Evolutionary conservation across 2,329 filamentous ascomycete species (phyloP).

Genomic region (Phyllosticta citrichinensis): DNA sequence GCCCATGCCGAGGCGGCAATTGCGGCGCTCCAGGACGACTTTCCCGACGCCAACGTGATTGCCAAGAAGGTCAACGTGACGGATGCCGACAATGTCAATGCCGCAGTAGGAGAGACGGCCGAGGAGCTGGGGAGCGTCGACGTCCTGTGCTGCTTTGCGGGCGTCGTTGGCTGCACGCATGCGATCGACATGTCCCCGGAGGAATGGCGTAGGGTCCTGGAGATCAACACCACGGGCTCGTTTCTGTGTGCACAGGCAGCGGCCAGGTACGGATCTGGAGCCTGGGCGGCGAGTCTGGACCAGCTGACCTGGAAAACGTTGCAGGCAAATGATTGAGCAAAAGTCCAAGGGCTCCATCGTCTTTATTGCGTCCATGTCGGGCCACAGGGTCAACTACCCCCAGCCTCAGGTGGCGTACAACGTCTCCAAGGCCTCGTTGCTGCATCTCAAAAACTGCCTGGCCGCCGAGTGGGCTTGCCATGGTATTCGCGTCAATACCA

Average conservation of each 20-base stretch:
- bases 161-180: conserved; percentile 54
- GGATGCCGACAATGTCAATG: conserved; percentile 37
- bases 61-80: conserved; percentile 51
- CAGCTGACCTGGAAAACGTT: not conserved
- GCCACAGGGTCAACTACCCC: conserved; percentile 59
- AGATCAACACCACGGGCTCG: conserved; percentile 61
- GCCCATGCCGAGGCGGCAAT: conserved; percentile 36
- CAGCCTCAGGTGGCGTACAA: conserved; percentile 67
- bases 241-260: conserved; percentile 62
- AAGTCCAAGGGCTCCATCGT: conserved; percentile 51
- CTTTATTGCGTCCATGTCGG: conserved; percentile 59
- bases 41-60: conserved; percentile 44
- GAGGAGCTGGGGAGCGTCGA: conserved; percentile 42
- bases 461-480: conserved; percentile 64
- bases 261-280: conserved; percentile 29
- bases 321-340: conserved; percentile 42
- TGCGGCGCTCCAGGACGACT: conserved; percentile 39
- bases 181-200: conserved; percentile 49
- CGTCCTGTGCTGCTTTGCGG: conserved; percentile 55
- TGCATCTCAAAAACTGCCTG: conserved; percentile 53
- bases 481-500: conserved; percentile 61
- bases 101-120: conserved; percentile 29
- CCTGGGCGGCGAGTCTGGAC: conserved; percentile 7
- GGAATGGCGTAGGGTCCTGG: conserved; percentile 54
- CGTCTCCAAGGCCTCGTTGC: conserved; percentile 56